These are phyloP conservation scores for Eimeria tenella DNA, from an alignment of 169 alveolate species.

Conservation along the genomic window DNA sequence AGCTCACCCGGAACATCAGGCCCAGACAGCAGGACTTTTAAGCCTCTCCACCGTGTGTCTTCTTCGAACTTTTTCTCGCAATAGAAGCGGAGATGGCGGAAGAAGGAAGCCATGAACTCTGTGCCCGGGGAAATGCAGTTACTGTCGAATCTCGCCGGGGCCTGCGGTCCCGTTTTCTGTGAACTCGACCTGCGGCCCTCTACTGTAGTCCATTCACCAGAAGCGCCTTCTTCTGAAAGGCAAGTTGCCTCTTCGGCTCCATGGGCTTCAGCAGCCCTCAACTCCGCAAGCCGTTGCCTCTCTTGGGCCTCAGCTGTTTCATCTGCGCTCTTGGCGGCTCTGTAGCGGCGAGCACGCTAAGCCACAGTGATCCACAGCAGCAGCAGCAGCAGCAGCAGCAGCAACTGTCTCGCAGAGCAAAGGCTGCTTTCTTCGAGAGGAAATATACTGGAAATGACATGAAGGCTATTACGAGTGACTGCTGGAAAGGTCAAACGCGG, in stretches of 20 bases:
- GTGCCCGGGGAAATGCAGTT: conserved; percentile 99
- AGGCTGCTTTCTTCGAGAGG: neutral
- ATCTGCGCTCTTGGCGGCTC: conserved; percentile 78
- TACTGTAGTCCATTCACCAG: neutral
- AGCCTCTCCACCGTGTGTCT: conserved; percentile 93
- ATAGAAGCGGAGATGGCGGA: conserved; percentile 88
- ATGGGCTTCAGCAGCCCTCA: neutral
- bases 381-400: neutral
- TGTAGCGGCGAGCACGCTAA: conserved; percentile 80
- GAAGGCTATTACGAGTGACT: too few relatives aligned
- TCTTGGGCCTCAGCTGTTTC: conserved; percentile 54
- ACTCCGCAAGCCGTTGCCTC: conserved; percentile 25
- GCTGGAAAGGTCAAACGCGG: too few relatives aligned
- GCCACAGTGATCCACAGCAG: neutral
- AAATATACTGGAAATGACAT: neutral
- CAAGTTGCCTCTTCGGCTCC: conserved; percentile 8
- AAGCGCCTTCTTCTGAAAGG: neutral
- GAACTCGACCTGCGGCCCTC: conserved; percentile 11
- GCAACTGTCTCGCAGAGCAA: neutral
- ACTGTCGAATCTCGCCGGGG: conserved; percentile 93
- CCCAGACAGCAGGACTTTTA: conserved; percentile 97
- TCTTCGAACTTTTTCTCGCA: conserved; percentile 93
- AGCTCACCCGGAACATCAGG: conserved; percentile 86
- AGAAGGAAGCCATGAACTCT: conserved; percentile 96
- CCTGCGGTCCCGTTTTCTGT: neutral